Percentiles rank a stretch among this genome's conserved stretches.
phyloP scores from a whole-genome alignment of 805 yeast species.

The Cyberlindnera bimundalis region DNA sequence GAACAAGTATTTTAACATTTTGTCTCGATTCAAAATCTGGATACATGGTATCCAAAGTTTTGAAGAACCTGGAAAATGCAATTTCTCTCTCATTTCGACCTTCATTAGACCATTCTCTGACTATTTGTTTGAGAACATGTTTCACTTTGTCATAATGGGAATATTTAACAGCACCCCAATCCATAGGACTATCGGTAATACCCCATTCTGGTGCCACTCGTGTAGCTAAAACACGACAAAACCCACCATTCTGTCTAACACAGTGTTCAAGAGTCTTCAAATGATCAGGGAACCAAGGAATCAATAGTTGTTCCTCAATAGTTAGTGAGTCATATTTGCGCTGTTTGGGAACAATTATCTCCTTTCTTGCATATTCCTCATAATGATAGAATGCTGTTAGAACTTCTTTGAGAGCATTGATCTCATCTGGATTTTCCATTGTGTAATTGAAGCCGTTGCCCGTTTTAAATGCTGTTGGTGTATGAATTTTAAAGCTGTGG shows the following conservation, averaged over 20 bases:
- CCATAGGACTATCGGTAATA: conserved; percentile 32
- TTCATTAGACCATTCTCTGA: conserved; percentile 61
- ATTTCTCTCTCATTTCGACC: conserved; percentile 43
- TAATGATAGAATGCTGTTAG: conserved; percentile 31
- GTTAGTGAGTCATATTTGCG: conserved; percentile 36
- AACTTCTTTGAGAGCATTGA: conserved; percentile 10
- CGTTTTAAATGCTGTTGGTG: too few species aligned
- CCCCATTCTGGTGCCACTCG: conserved; percentile 51
- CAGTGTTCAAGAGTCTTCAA: conserved; percentile 39
- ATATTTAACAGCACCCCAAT: conserved; percentile 40
- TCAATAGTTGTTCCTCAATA: conserved; percentile 36
- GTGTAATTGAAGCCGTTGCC: too few species aligned
- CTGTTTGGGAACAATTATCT: conserved; percentile 31
- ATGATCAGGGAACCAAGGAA: conserved; percentile 51
- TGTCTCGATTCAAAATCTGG: conserved; percentile 38
- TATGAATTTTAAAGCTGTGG: background rate
- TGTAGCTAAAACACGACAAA: conserved; percentile 41
- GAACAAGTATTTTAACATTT: conserved; percentile 45
- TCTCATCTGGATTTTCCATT: conserved; percentile 16
- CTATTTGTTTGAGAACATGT: conserved; percentile 51
- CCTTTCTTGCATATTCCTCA: conserved; percentile 33
- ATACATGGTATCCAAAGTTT: conserved; percentile 29
- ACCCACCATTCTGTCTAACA: conserved; percentile 42
- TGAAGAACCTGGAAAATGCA: conserved; percentile 38
- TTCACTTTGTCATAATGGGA: conserved; percentile 55